Evolutionary conservation across 495 filamentous ascomycete genomes (phyloP).

Genomic region (Neurospora cerealis): DNA sequence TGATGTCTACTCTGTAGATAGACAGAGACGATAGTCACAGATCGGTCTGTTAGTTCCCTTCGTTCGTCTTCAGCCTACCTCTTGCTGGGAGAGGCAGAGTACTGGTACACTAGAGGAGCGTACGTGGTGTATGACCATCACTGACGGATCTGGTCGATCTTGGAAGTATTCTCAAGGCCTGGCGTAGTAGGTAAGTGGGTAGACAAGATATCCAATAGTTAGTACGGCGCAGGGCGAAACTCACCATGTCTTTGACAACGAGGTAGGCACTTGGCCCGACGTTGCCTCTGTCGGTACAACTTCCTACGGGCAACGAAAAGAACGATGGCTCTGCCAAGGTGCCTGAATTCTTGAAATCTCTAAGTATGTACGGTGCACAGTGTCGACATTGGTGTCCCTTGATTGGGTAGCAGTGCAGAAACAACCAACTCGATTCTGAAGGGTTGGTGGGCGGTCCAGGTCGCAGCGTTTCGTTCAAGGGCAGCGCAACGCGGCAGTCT

Average conservation of each 20-base stretch:
- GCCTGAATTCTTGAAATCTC: not conserved
- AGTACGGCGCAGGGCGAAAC: not conserved
- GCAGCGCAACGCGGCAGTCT: not conserved
- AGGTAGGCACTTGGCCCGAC: not conserved
- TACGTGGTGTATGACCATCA: not conserved
- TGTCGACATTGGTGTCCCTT: not conserved
- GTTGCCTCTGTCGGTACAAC: not conserved
- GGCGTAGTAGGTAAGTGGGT: not conserved
- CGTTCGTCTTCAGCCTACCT: not conserved
- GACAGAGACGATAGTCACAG: not conserved
- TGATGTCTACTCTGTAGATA: not conserved
- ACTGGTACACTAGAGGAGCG: not conserved
- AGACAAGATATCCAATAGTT: not conserved
- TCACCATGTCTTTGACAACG: not conserved
- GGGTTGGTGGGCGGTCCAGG: not conserved
- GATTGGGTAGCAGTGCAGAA: not conserved
- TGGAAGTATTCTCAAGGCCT: not conserved
- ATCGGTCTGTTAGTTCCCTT: not conserved
- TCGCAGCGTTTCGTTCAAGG: not conserved
- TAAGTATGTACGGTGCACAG: not conserved
- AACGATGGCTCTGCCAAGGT: not conserved
- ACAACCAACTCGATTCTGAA: not conserved
- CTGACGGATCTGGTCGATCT: not conserved
- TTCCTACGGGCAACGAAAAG: not conserved
- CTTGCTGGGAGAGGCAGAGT: not conserved